phyloP scores from a whole-genome alignment of 192 early-diverging fungal species.

The Coemansia sp. region DNA sequence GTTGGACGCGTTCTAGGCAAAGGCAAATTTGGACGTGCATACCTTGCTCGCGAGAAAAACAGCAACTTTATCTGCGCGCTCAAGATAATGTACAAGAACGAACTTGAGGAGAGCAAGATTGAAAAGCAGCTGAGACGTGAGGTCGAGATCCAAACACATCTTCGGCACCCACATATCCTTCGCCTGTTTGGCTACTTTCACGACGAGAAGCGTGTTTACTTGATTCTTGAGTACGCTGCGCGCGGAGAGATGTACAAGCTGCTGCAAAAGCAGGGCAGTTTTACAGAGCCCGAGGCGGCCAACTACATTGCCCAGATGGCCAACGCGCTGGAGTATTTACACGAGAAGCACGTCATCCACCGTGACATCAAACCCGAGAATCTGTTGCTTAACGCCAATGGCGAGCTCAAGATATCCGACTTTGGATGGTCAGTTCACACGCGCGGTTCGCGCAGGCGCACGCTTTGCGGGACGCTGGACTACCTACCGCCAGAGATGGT shows the following conservation, averaged over 20 bases:
- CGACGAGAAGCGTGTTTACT: constrained; percentile 86
- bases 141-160: constrained; percentile 92
- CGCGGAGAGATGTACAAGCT: constrained; percentile 91
- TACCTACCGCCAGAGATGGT: constrained; percentile 98
- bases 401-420: constrained; percentile 93
- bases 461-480: constrained; percentile 93
- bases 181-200: constrained; percentile 96
- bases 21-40: constrained; percentile 97
- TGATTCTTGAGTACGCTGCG: constrained; percentile 96
- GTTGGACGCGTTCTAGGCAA: constrained; percentile 85
- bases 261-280: constrained; percentile 67
- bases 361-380: constrained; percentile 98
- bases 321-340: constrained; percentile 81
- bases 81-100: constrained; percentile 86
- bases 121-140: constrained; percentile 92
- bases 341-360: constrained; percentile 90
- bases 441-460: constrained; percentile 74
- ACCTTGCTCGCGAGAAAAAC: constrained; percentile 84
- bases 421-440: constrained; percentile 98
- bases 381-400: constrained; percentile 79
- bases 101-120: constrained; percentile 73
- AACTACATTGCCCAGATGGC: constrained; percentile 93
- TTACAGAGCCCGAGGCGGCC: constrained; percentile 74
- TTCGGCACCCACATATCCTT: constrained; percentile 92
- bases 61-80: constrained; percentile 89